A percentile compares a stretch with the other conserved stretches of the same genome.
Evolutionary conservation across 352 stramenopile genomes (phyloP).

Genomic region (Pythium brachiatum): DNA sequence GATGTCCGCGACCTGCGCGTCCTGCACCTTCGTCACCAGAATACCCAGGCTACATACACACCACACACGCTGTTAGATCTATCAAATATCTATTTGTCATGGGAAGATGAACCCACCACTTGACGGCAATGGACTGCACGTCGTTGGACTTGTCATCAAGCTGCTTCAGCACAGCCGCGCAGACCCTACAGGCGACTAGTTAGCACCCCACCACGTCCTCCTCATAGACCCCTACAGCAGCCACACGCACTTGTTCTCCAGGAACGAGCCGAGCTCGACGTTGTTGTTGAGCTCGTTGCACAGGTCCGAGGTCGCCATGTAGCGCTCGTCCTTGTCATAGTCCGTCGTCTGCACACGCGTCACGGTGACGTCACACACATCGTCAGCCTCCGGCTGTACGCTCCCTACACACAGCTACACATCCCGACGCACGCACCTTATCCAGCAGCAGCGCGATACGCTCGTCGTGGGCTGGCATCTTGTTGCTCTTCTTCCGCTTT

Average conservation of each 20-base stretch:
- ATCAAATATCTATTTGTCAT: too few relatives aligned
- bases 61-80: not conserved
- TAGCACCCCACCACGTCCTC: not conserved
- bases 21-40: conserved; percentile 96
- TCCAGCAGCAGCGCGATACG: conserved; percentile 79
- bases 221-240: not conserved
- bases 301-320: conserved; percentile 99
- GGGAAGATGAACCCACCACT: too few relatives aligned
- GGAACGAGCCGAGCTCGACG: conserved; percentile 79
- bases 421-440: conserved; percentile 44
- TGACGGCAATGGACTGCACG: conserved; percentile 94
- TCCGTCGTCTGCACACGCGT: conserved; percentile 57
- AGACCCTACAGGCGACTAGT: conserved; percentile 72
- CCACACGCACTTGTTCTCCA: conserved; percentile 76
- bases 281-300: conserved; percentile 96
- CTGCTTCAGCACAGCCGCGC: conserved; percentile 93
- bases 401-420: not conserved
- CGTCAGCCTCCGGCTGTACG: not conserved
- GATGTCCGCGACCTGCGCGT: conserved; percentile 95
- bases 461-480: conserved; percentile 71
- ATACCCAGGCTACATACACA: conserved; percentile 82
- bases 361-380: not conserved
- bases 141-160: conserved; percentile 99
- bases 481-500: conserved; percentile 8
- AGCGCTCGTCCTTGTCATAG: conserved; percentile 98